phyloP scores from a whole-genome alignment of 306 rosid genomes.

The Trifolium dubium region DNA sequence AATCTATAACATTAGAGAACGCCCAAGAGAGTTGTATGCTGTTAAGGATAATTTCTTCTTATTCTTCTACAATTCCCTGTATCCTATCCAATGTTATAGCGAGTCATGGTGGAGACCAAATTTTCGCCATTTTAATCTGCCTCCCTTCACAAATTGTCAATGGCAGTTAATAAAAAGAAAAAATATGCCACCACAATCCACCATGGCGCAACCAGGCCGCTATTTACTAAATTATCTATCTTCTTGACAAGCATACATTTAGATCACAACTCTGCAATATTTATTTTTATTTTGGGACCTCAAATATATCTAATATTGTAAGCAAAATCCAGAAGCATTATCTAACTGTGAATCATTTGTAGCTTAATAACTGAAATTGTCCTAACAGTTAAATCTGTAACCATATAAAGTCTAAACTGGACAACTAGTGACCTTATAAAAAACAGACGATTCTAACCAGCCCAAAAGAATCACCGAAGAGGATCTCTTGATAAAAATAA shows the following conservation, averaged over 20 bases:
- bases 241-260: slow-evolving; percentile 35
- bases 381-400: slow-evolving; percentile 28
- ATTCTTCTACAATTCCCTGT: background rate
- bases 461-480: background rate
- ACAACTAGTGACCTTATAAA: slow-evolving; percentile 27
- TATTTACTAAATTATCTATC: slow-evolving; percentile 3
- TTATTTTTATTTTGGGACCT: slow-evolving; percentile 12
- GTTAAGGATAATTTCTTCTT: slow-evolving; percentile 3
- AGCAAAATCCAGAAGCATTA: slow-evolving; percentile 21
- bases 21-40: slow-evolving; percentile 28
- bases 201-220: background rate
- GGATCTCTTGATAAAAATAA: slow-evolving; percentile 7
- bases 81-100: slow-evolving; percentile 13
- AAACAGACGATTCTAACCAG: slow-evolving; percentile 20
- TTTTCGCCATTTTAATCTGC: background rate
- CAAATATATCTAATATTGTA: slow-evolving; percentile 4
- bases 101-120: background rate
- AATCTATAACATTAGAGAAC: slow-evolving; percentile 37
- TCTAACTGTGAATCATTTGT: slow-evolving; percentile 14
- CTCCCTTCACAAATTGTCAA: background rate
- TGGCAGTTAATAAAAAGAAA: background rate
- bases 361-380: slow-evolving; percentile 30
- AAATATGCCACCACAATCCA: background rate
- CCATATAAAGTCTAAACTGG: slow-evolving; percentile 7
- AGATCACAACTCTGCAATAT: slow-evolving; percentile 20